These are phyloP conservation scores for Tolypocladium ophioglossoides DNA, from an alignment of 2,329 filamentous ascomycete genomes.

Conservation along the genomic window DNA sequence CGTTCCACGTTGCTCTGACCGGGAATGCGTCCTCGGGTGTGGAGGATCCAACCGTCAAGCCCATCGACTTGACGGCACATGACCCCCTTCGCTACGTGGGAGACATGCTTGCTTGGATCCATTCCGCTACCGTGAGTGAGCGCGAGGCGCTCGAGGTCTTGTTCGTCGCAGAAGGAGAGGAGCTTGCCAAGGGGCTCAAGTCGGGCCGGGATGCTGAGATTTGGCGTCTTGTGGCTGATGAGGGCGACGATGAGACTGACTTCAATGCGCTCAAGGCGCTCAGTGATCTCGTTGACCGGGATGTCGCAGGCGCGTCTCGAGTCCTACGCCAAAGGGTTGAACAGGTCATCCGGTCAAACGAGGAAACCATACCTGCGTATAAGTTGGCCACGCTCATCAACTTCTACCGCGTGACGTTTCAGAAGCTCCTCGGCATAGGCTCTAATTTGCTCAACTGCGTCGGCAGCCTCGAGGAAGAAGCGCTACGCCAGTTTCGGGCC, in stretches of 20 bases:
- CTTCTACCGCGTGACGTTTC: constrained; percentile 83
- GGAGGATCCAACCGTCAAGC: constrained; percentile 59
- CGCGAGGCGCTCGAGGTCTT: constrained; percentile 83
- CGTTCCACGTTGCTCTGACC: constrained; percentile 81
- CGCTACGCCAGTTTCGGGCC: constrained; percentile 71
- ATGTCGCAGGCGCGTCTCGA: constrained; percentile 69
- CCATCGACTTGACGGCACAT: constrained; percentile 88
- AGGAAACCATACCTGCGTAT: constrained; percentile 80
- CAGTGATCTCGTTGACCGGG: constrained; percentile 76
- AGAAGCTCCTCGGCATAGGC: constrained; percentile 60
- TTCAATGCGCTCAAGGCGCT: constrained; percentile 79
- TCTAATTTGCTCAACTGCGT: constrained; percentile 63
- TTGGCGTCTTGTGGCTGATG: constrained; percentile 60
- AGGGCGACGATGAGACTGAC: constrained; percentile 39
- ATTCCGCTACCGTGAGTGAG: constrained; percentile 89
- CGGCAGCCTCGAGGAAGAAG: constrained; percentile 58
- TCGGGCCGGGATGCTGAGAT: constrained; percentile 73
- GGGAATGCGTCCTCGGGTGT: constrained; percentile 51
- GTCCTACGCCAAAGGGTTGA: constrained; percentile 85
- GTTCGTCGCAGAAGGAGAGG: constrained; percentile 83
- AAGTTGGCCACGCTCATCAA: constrained; percentile 80
- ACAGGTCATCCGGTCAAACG: constrained; percentile 84
- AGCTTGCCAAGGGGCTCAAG: constrained; percentile 73
- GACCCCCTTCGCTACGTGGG: constrained; percentile 86
- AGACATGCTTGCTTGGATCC: constrained; percentile 96